These are phyloP conservation scores for Candolleomyces aberdarensis DNA, from an alignment of 768 basidiomycete genomes.

Conservation along the genomic window DNA sequence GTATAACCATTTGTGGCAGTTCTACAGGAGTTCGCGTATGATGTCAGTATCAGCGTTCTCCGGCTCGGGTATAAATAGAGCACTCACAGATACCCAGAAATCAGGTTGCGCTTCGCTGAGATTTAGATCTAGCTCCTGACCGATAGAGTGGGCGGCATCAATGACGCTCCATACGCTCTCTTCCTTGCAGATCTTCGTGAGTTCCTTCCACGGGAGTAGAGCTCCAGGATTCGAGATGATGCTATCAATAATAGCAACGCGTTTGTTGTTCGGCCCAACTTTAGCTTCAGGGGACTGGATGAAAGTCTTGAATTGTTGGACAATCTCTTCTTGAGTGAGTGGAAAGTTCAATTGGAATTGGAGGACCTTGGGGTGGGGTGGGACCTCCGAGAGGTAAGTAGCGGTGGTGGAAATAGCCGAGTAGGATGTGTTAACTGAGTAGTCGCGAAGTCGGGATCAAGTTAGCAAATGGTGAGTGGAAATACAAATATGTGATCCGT, in stretches of 20 bases:
- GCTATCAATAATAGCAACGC: constrained; percentile 63
- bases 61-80: background rate
- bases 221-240: constrained; percentile 61
- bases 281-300: constrained; percentile 31
- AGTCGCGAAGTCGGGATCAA: background rate
- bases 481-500: background rate
- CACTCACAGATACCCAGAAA: constrained; percentile 69
- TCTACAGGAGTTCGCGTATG: constrained; percentile 33
- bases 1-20: constrained; percentile 85
- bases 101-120: constrained; percentile 55
- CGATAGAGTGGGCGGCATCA: constrained; percentile 78
- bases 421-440: constrained; percentile 46
- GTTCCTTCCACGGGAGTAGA: constrained; percentile 66
- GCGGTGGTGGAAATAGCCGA: constrained; percentile 48
- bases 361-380: constrained; percentile 50
- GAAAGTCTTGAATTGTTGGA: constrained; percentile 43
- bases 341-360: constrained; percentile 55
- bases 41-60: background rate
- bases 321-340: constrained; percentile 50
- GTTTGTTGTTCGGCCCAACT: constrained; percentile 32
- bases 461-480: background rate
- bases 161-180: constrained; percentile 62
- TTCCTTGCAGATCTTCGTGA: constrained; percentile 62
- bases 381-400: constrained; percentile 50
- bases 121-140: constrained; percentile 64